Evolutionary conservation across 805 yeast genomes (phyloP).

Genomic region (Blastobotrys attinorum): DNA sequence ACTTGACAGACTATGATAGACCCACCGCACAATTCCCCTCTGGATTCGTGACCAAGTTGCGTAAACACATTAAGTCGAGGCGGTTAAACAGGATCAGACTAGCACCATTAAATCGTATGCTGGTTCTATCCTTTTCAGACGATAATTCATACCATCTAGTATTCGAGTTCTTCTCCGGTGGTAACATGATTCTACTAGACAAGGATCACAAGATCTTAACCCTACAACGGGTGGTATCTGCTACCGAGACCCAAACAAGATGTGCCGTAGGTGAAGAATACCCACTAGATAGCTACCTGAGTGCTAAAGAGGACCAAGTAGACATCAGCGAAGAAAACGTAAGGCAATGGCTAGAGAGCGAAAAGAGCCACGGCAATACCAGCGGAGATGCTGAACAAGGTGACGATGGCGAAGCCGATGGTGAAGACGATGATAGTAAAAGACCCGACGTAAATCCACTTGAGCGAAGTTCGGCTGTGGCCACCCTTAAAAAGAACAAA

Average conservation of each 20-base stretch:
- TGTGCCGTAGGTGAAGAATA: slow-evolving; percentile 71
- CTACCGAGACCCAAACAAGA: slow-evolving; percentile 43
- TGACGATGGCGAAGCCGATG: slow-evolving; percentile 1
- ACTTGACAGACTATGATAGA: slow-evolving; percentile 72
- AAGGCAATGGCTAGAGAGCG: slow-evolving; percentile 11
- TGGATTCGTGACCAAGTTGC: slow-evolving; percentile 72
- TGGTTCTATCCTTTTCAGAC: slow-evolving; percentile 78
- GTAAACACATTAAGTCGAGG: slow-evolving; percentile 79
- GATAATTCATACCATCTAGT: slow-evolving; percentile 65
- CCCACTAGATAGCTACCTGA: slow-evolving; percentile 20
- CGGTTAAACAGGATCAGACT: slow-evolving; percentile 67
- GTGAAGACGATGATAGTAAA: slow-evolving; percentile 3
- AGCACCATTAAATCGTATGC: slow-evolving; percentile 71
- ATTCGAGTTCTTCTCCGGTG: slow-evolving; percentile 91
- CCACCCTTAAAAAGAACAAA: not conserved
- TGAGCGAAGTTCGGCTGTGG: not conserved
- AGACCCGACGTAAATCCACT: slow-evolving; percentile 1
- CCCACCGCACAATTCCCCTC: slow-evolving; percentile 78
- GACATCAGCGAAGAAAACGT: not conserved
- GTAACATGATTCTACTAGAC: slow-evolving; percentile 76
- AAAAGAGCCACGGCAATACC: not conserved
- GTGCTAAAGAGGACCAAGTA: slow-evolving; percentile 1
- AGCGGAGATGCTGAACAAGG: not conserved
- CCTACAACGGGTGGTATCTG: slow-evolving; percentile 71
- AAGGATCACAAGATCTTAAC: slow-evolving; percentile 58